Conservation (phyloP, 177 flowering plant genomes). For the Vitis hybrid region DNA sequence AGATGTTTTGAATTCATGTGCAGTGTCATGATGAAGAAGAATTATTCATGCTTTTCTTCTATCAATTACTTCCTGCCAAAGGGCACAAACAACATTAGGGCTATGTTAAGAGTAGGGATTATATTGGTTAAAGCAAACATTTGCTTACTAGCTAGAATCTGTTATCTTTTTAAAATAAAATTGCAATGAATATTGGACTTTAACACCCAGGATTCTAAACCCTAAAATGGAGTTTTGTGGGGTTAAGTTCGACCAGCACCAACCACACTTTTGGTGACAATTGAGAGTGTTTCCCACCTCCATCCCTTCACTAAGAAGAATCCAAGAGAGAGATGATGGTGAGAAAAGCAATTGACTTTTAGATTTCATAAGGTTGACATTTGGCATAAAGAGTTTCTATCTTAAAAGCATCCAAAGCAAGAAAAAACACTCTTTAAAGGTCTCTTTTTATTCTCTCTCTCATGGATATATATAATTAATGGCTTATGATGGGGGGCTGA, state of each 20-base stretch:
- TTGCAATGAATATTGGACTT: neutral
- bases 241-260: slow-evolving; percentile 19
- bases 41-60: slow-evolving; percentile 4
- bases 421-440: neutral
- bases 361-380: slow-evolving; percentile 32
- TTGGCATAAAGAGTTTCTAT: slow-evolving; percentile 14
- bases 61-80: no score
- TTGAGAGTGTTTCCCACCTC: slow-evolving; percentile 36
- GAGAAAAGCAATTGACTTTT: slow-evolving; percentile 31
- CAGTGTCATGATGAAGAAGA: slow-evolving; percentile 4
- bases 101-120: neutral
- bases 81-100: no score
- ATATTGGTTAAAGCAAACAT: no score
- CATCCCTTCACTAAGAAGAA: slow-evolving; percentile 31
- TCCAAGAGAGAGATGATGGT: slow-evolving; percentile 16
- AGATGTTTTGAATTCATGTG: neutral
- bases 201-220: neutral
- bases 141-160: neutral
- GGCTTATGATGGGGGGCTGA: slow-evolving; percentile 12
- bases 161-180: neutral
- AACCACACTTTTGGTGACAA: slow-evolving; percentile 19
- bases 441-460: slow-evolving; percentile 1
- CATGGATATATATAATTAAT: slow-evolving; percentile 14
- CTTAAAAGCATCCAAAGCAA: slow-evolving; percentile 34
- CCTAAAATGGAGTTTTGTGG: neutral